phyloP scores from a whole-genome alignment of 192 early-diverging fungal species.

The Podila epicladia region DNA sequence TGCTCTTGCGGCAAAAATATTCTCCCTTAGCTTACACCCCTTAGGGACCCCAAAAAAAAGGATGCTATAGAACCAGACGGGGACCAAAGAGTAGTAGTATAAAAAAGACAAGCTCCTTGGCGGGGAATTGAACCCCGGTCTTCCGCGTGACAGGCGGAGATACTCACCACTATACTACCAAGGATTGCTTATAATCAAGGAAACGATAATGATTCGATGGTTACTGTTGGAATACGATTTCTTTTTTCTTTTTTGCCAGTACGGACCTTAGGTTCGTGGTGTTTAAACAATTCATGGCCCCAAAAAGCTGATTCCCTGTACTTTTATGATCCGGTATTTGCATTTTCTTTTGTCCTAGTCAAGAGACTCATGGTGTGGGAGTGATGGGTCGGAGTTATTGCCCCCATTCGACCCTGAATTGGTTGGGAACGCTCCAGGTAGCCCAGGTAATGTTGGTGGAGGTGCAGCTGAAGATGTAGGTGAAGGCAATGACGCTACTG shows the following conservation, averaged over 20 bases:
- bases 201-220: too few relatives aligned
- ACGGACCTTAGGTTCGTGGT: too few relatives aligned
- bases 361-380: conserved; percentile 6
- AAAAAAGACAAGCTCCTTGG: conserved; percentile 21
- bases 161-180: conserved; percentile 45
- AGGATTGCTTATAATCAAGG: not conserved
- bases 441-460: not conserved
- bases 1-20: not conserved
- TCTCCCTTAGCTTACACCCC: not conserved
- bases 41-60: too few relatives aligned
- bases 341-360: not conserved
- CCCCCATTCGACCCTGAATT: not conserved
- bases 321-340: too few relatives aligned
- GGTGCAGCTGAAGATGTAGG: too few relatives aligned
- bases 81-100: not conserved
- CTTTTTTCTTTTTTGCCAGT: too few relatives aligned
- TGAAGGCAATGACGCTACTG: not conserved
- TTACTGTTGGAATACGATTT: not conserved
- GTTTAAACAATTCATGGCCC: too few relatives aligned
- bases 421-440: conserved; percentile 11
- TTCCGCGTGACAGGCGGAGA: conserved; percentile 45
- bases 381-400: not conserved
- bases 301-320: too few relatives aligned
- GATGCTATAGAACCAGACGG: not conserved
- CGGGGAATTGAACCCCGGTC: conserved; percentile 42